Evolutionary conservation across 495 filamentous ascomycete species (phyloP), one percentile per base, ranked within the genome.

Genomic region (Hyaloscypha hepaticicola): DNA sequence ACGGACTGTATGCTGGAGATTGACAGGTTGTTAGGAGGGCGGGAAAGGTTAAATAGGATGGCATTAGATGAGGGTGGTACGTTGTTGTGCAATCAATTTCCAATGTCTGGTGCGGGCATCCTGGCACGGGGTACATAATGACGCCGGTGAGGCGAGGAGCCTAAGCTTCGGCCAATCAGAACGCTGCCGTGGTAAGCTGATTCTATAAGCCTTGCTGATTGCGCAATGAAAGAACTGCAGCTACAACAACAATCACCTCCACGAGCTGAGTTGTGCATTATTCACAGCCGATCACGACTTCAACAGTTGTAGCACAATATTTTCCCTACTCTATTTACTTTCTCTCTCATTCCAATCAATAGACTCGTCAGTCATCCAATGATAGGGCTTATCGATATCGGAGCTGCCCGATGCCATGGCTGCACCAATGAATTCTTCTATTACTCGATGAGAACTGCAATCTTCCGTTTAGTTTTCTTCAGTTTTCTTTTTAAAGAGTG

Each of bases 371-470:
- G 6, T 16, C 38, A 45, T 19, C 38, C 6, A 45, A 45, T 45
- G 38, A 45, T n/a, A 16, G 38, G 38, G 38, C 38, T 45, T 55
- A 58, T 66, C 57, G 49, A 58, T 63, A 29, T 45, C 65, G 58
- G 65, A 58, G 34, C 24, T 48, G 57, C 7, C 62, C 58, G 66
- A 55, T 55, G 58, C 58, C 62, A 55, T 55, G 58, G 55, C 55
- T 63, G 11, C 22, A 52, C 19, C 33, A 60, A 27, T n/a, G n/a
- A 24, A 11, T n/a, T 33, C 24, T 24, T 55, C 24, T 55, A 69
- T 69, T 69, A 69, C 67, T 69, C 67, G 67, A 69, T 69, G 29
- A 48, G 38, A 69, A 62, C 53, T 63, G 31, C 57, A 55, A 63
- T 29, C 45, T n/a, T n/a, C n/a, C n/a, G n/a, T n/a, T n/a, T n/a